A percentile compares a stretch with the other conserved stretches of the same genome.
These are phyloP conservation scores for Triticum dicoccoides DNA, from an alignment of 176 grass and related monocot genomes.

Conservation along the genomic window DNA sequence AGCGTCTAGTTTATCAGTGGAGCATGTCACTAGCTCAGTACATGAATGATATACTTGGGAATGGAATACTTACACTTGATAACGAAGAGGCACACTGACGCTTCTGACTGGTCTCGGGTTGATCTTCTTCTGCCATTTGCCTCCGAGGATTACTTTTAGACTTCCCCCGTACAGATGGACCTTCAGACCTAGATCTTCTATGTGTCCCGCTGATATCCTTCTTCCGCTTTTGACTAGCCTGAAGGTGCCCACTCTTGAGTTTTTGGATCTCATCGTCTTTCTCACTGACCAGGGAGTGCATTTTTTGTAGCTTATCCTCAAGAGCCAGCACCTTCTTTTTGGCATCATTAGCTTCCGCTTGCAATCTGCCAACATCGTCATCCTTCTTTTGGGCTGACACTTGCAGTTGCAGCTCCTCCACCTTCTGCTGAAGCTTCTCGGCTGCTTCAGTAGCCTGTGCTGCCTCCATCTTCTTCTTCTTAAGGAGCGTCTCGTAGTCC, in stretches of 20 bases:
- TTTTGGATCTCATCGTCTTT: slow-evolving; percentile 31
- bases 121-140: slow-evolving; percentile 17
- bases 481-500: slow-evolving; percentile 26
- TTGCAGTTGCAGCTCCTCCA: slow-evolving; percentile 36
- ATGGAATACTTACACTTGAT: slow-evolving; percentile 44
- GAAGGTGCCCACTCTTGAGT: slow-evolving; percentile 6
- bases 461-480: slow-evolving; percentile 37
- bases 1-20: not conserved
- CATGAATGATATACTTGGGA: not conserved
- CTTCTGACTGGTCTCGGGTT: slow-evolving; percentile 38
- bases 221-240: slow-evolving; percentile 17
- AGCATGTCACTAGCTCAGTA: not conserved
- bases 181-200: slow-evolving; percentile 38
- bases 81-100: slow-evolving; percentile 25
- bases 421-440: slow-evolving; percentile 27
- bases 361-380: slow-evolving; percentile 30
- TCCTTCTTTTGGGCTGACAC: slow-evolving; percentile 34
- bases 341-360: slow-evolving; percentile 23
- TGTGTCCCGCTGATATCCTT: not conserved
- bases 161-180: not conserved
- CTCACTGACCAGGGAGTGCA: slow-evolving; percentile 34
- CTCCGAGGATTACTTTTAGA: not conserved
- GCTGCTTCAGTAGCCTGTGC: slow-evolving; percentile 47
- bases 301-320: slow-evolving; percentile 27
- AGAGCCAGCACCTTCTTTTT: slow-evolving; percentile 34